A percentile compares a stretch with the other conserved stretches of the same genome.
phyloP scores from a whole-genome alignment of 371 early-diverging fungal species.

The Syncephalastrum sp. region DNA sequence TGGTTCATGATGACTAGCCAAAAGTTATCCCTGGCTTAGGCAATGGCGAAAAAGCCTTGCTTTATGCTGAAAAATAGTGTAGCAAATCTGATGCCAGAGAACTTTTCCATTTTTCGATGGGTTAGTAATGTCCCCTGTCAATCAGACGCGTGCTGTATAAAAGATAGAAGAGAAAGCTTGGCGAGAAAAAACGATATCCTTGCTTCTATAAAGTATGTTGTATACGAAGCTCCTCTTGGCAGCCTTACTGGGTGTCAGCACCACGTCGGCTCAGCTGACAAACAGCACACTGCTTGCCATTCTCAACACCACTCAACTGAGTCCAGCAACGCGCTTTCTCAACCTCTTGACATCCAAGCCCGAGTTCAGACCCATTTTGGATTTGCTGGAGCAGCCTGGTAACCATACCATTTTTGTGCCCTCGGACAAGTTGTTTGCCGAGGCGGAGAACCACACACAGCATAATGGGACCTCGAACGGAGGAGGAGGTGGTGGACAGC shows the following conservation, averaged over 20 bases:
- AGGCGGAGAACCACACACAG: neutral
- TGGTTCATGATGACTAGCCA: too few relatives aligned
- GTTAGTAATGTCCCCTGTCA: too few relatives aligned
- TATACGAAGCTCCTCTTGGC: too few relatives aligned
- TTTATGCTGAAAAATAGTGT: too few relatives aligned
- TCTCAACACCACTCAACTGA: conserved; percentile 27
- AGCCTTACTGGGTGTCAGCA: conserved; percentile 9
- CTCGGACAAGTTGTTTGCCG: conserved; percentile 14
- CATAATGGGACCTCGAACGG: neutral
- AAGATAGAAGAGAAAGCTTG: neutral
- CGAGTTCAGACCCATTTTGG: conserved; percentile 25
- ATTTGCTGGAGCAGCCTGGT: conserved; percentile 25
- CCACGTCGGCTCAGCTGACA: conserved; percentile 13
- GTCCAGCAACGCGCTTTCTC: conserved; percentile 31
- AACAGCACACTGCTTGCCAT: conserved; percentile 23
- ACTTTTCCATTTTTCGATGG: too few relatives aligned
- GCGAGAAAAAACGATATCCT: neutral
- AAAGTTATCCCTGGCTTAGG: too few relatives aligned
- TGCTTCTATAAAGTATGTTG: too few relatives aligned
- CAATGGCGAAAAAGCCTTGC: too few relatives aligned
- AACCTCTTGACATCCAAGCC: conserved; percentile 26
- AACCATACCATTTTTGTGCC: conserved; percentile 38
- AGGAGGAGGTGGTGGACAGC: neutral
- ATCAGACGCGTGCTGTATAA: too few relatives aligned
- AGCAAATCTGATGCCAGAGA: too few relatives aligned